Evolutionary conservation across 169 alveolate genomes (phyloP), one percentile per base, ranked within the genome.

Genomic region (Ichthyophthirius multifiliis): DNA sequence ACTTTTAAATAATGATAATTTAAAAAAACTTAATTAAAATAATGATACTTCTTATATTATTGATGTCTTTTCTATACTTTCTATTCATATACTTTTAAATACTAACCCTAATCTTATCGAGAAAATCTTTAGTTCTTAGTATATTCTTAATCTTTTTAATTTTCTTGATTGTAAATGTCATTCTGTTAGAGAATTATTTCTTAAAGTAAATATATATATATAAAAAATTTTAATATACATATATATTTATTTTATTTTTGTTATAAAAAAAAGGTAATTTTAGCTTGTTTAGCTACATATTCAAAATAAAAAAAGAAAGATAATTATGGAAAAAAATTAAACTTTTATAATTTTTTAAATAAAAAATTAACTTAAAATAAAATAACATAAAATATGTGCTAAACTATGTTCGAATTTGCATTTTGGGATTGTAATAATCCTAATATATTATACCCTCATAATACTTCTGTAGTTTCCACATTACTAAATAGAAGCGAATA

Each of bases 361-460:
- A 16, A 55, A 55, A 55, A 55, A 27, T 23, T 55, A 15, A 13
- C 23, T 10, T 27, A n/a, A 20, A 20, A 20, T 10, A 55, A 55
- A 55, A 27, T 55, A 15, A 20, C 12, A 15, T 27, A 55, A 27
- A 55, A 55, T 23, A 55, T 55, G 13, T 55, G 71, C 34, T 27
- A 55, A 55, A 55, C 31, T 20, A 34, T 55, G 0, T 55, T 27
- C 16, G 71, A 55, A 10, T 55, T 55, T 27, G 31, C 71, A 3
- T 55, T 55, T 10, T 55, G 71, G 71, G 71, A 55, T n/a, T 55
- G n/a, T n/a, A n/a, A 55, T 27, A 55, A 55, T 55, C 71, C 71
- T 10, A 55, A 55, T 18, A 55, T 55, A 15, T 55, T 55, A 5
- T 55, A 55, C 31, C 71, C 71, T 27, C 23, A 39, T 7, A 55